Evolutionary conservation across 768 basidiomycete genomes (phyloP).

Genomic region (Psilocybe azurescens): DNA sequence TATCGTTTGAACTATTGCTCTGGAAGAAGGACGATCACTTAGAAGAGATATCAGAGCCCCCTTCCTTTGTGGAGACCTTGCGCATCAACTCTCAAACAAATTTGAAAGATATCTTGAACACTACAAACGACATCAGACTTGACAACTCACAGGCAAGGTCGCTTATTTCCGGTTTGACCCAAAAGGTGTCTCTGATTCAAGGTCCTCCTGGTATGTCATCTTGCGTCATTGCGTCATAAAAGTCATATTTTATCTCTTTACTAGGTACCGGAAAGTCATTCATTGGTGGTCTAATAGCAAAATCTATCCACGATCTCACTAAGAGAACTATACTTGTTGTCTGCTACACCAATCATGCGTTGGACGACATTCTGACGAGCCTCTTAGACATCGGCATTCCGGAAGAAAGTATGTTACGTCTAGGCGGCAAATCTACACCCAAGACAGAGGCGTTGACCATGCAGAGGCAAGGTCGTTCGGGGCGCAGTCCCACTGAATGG

Average conservation of each 20-base stretch:
- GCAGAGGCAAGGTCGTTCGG: constrained; percentile 37
- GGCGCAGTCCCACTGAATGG: constrained; percentile 35
- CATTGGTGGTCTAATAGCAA: constrained; percentile 70
- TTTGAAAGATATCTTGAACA: constrained; percentile 42
- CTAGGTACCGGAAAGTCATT: constrained; percentile 79
- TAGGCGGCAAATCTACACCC: constrained; percentile 60
- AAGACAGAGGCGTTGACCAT: constrained; percentile 52
- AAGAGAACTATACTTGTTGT: constrained; percentile 63
- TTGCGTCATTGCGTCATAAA: constrained; percentile 37
- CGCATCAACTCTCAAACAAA: constrained; percentile 39
- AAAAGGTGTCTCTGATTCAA: constrained; percentile 66
- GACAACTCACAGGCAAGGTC: constrained; percentile 56
- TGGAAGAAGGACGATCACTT: constrained; percentile 45
- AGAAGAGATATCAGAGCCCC: constrained; percentile 10
- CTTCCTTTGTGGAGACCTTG: constrained; percentile 30
- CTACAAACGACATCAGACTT: constrained; percentile 46
- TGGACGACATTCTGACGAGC: constrained; percentile 72
- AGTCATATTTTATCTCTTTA: not conserved
- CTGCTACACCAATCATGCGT: constrained; percentile 78
- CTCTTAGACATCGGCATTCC: constrained; percentile 67
- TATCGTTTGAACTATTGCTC: constrained; percentile 55
- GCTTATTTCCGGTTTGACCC: constrained; percentile 57
- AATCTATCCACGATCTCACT: constrained; percentile 56
- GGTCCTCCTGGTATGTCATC: constrained; percentile 65
- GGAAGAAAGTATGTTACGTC: constrained; percentile 50